phyloP scores from a whole-genome alignment of 345 rosid species.

The Firmiana major region DNA sequence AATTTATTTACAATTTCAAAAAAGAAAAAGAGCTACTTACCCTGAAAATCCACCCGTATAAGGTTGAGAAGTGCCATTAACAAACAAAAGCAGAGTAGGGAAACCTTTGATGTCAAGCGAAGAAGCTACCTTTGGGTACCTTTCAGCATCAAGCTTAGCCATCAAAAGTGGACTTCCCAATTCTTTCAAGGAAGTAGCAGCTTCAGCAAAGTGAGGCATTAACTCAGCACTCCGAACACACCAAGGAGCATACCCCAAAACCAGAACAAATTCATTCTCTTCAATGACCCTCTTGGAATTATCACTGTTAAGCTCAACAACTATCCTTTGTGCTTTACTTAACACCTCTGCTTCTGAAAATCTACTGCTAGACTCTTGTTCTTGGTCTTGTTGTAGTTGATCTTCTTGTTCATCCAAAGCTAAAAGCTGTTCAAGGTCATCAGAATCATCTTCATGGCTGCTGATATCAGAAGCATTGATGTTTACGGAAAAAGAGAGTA shows the following conservation, averaged over 20 bases:
- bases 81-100: too few species aligned
- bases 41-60: too few species aligned
- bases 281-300: constrained; percentile 43
- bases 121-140: too few species aligned
- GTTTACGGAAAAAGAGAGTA: constrained; percentile 30
- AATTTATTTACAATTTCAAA: too few species aligned
- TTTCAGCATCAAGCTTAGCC: too few species aligned
- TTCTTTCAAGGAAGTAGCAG: too few species aligned
- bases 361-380: constrained; percentile 19
- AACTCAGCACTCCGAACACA: constrained; percentile 83
- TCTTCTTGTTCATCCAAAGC: constrained; percentile 59
- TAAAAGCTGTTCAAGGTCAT: constrained; percentile 53
- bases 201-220: constrained; percentile 70
- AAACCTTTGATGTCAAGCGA: too few species aligned
- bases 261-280: constrained; percentile 58
- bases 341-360: constrained; percentile 69
- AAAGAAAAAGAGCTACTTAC: too few species aligned
- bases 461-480: constrained; percentile 29
- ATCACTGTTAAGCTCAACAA: constrained; percentile 60
- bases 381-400: constrained; percentile 16
- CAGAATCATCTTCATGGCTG: constrained; percentile 14
- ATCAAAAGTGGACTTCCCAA: too few species aligned
- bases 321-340: constrained; percentile 72
- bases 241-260: constrained; percentile 91
- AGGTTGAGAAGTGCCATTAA: too few species aligned